A percentile compares a stretch with the other conserved stretches of the same genome.
phyloP scores from a whole-genome alignment of 257 asterid species.

The Solanum okadae region DNA sequence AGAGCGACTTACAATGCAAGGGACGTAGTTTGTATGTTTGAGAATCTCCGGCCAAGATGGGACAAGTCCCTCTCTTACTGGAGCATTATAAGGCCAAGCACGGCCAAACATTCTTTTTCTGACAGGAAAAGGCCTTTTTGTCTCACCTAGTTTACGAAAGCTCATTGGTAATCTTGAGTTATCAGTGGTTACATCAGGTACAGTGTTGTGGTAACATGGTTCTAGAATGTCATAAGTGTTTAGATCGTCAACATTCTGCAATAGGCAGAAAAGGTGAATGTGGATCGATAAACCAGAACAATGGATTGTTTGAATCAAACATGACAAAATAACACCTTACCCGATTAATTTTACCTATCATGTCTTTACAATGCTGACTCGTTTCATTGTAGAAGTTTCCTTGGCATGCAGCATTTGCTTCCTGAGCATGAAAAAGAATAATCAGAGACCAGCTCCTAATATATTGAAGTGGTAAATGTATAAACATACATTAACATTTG shows the following conservation, averaged over 20 bases:
- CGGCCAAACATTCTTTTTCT: conserved; percentile 87
- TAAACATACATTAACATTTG: background rate
- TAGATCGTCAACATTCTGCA: conserved; percentile 48
- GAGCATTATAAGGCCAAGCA: conserved; percentile 94
- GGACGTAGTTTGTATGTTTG: conserved; percentile 21
- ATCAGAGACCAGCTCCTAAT: conserved; percentile 2
- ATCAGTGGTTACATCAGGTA: conserved; percentile 7
- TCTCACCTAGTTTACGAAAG: conserved; percentile 88
- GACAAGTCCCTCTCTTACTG: conserved; percentile 72
- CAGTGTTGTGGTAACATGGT: conserved; percentile 67
- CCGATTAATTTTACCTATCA: conserved; percentile 36
- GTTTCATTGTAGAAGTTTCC: conserved; percentile 53
- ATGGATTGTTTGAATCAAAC: background rate
- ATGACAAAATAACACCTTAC: conserved; percentile 25
- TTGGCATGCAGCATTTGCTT: conserved; percentile 38
- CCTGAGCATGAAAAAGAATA: conserved; percentile 36
- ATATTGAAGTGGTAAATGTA: background rate
- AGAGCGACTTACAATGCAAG: conserved; percentile 62
- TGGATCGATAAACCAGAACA: background rate
- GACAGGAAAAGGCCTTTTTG: conserved; percentile 69
- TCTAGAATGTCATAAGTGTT: conserved; percentile 85
- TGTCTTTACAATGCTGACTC: conserved; percentile 34
- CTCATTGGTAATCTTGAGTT: conserved; percentile 51
- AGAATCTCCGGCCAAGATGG: conserved; percentile 86
- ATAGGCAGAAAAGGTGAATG: background rate